Conservation (phyloP, 768 basidiomycete species). For the Tricholoma furcatifolium region DNA sequence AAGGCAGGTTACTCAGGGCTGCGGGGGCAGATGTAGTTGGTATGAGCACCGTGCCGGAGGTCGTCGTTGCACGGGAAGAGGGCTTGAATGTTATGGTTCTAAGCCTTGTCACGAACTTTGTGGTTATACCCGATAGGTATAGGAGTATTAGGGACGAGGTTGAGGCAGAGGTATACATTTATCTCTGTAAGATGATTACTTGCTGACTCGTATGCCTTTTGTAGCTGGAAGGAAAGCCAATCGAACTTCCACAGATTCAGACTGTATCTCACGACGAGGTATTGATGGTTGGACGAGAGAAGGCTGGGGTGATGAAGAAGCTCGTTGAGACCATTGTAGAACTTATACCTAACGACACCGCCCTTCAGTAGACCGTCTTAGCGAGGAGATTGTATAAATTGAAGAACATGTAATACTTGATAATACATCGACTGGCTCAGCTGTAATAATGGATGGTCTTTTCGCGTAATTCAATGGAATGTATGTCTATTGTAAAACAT, state of each 20-base stretch:
- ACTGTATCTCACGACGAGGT: constrained; percentile 83
- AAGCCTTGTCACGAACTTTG: constrained; percentile 84
- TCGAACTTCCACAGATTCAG: constrained; percentile 38
- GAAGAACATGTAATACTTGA: no score
- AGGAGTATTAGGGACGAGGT: constrained; percentile 73
- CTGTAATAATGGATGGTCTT: no score
- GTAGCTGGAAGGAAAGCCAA: constrained; percentile 60
- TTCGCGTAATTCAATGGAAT: no score
- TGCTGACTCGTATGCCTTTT: background rate
- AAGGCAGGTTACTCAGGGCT: constrained; percentile 71
- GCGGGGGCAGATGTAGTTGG: constrained; percentile 90
- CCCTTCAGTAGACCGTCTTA: background rate
- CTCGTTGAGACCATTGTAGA: constrained; percentile 68
- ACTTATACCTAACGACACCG: constrained; percentile 16
- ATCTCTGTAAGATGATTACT: background rate
- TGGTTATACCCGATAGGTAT: constrained; percentile 69
- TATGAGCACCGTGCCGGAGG: constrained; percentile 92
- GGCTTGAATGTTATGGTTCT: constrained; percentile 76
- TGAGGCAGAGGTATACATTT: constrained; percentile 62
- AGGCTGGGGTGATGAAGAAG: constrained; percentile 68
- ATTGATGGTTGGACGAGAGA: constrained; percentile 57
- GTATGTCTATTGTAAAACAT: no score
- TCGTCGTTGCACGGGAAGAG: constrained; percentile 75
- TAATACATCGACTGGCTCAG: no score
- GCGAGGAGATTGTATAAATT: no score